Evolutionary conservation across 257 asterid species (phyloP).

Genomic region (Nicotiana tomentosiformis): DNA sequence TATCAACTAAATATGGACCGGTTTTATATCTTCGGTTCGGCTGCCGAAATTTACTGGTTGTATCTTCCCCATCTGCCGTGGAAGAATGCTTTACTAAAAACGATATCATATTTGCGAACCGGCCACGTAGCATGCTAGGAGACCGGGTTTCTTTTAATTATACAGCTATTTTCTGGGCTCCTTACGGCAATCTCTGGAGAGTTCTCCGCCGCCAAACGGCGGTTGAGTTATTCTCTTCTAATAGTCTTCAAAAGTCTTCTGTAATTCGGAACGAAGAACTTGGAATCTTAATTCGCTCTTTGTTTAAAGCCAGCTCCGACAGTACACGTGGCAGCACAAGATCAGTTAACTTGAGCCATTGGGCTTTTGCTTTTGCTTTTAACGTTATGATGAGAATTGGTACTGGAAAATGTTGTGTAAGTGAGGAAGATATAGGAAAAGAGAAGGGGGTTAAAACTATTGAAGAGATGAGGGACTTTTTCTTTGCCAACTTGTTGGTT

Average conservation of each 20-base stretch:
- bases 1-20: slow-evolving; percentile 37
- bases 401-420: slow-evolving; percentile 30
- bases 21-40: slow-evolving; percentile 42
- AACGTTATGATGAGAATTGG: slow-evolving; percentile 33
- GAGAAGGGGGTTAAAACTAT: slow-evolving; percentile 27
- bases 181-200: slow-evolving; percentile 49
- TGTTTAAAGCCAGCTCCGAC: background rate
- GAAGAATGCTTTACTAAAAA: slow-evolving; percentile 55
- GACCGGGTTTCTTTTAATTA: slow-evolving; percentile 36
- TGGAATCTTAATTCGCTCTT: slow-evolving; percentile 10
- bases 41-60: slow-evolving; percentile 24
- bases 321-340: background rate
- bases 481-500: slow-evolving; percentile 10
- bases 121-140: slow-evolving; percentile 31
- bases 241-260: slow-evolving; percentile 36
- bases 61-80: slow-evolving; percentile 46
- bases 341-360: slow-evolving; percentile 26
- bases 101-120: slow-evolving; percentile 44
- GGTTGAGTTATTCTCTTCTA: slow-evolving; percentile 36
- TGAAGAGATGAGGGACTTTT: slow-evolving; percentile 18
- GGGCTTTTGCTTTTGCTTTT: slow-evolving; percentile 22
- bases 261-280: slow-evolving; percentile 28
- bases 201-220: slow-evolving; percentile 28
- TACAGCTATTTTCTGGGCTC: slow-evolving; percentile 7
- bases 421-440: slow-evolving; percentile 30